Evolutionary conservation across 192 early-diverging fungal genomes (phyloP).

Genomic region (Coemansia sp.): DNA sequence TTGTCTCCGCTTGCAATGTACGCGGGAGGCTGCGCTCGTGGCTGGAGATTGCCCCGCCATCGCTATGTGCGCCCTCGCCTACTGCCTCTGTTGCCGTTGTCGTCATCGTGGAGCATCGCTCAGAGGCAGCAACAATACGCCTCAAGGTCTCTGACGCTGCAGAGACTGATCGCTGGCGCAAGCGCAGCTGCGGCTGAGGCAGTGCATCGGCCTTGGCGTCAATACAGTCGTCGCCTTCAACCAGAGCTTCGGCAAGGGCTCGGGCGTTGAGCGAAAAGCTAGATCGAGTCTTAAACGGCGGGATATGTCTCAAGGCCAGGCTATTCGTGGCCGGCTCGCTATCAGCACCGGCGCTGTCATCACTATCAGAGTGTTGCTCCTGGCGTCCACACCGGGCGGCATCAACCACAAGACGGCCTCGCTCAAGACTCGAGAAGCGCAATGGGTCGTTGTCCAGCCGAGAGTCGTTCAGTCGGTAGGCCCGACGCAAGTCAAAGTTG

Average conservation of each 20-base stretch:
- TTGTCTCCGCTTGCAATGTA: neutral
- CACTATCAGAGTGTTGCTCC: neutral
- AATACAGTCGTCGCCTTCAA: constrained; percentile 43
- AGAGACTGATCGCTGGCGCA: constrained; percentile 22
- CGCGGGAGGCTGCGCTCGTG: neutral
- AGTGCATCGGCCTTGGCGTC: constrained; percentile 53
- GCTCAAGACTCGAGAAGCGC: constrained; percentile 23
- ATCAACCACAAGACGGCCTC: constrained; percentile 25
- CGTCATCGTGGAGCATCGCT: neutral
- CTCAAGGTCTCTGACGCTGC: constrained; percentile 28
- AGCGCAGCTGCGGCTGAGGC: constrained; percentile 34
- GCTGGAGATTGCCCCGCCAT: constrained; percentile 7
- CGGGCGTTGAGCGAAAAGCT: constrained; percentile 50
- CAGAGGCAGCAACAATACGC: constrained; percentile 20
- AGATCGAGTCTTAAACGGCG: constrained; percentile 18
- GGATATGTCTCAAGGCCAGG: neutral
- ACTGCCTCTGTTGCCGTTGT: neutral
- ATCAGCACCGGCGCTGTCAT: neutral
- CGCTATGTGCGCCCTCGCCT: constrained; percentile 22
- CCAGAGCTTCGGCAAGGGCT: constrained; percentile 24
- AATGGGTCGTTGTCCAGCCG: constrained; percentile 42
- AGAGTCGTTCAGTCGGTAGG: constrained; percentile 56
- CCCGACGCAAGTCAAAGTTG: constrained; percentile 72
- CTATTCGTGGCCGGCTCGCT: neutral
- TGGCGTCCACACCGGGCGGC: neutral